Conservation (phyloP, 306 rosid species). For the Corylus avellana region DNA sequence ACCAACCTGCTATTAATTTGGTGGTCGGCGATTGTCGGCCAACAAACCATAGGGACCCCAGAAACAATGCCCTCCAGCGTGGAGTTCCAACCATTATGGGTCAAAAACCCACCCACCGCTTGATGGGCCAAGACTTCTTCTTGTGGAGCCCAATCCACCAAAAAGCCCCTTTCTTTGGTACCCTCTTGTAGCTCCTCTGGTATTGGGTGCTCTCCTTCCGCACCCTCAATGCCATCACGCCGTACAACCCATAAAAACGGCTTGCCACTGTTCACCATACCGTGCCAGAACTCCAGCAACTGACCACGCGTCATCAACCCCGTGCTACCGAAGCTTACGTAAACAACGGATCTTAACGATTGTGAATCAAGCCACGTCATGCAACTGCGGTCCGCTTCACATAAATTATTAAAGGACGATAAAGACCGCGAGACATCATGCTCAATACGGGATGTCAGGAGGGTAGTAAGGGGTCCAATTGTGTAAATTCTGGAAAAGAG, state of each 20-base stretch:
- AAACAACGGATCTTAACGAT: constrained; percentile 32
- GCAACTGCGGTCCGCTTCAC: constrained; percentile 29
- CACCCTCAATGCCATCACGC: not conserved
- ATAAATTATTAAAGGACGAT: not conserved
- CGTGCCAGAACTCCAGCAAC: constrained; percentile 44
- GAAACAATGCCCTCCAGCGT: not conserved
- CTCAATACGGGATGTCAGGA: not conserved
- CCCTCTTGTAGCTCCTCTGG: constrained; percentile 22
- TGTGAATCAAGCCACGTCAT: constrained; percentile 40
- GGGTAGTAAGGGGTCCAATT: not conserved
- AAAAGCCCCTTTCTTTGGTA: constrained; percentile 17
- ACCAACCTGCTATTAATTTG: constrained; percentile 24
- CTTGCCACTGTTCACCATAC: constrained; percentile 33
- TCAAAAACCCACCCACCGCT: constrained; percentile 36
- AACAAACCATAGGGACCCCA: constrained; percentile 23
- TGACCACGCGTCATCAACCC: not conserved
- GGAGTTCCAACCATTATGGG: constrained; percentile 21
- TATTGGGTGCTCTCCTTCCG: not conserved
- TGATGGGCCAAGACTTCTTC: constrained; percentile 34
- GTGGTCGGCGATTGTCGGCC: constrained; percentile 28
- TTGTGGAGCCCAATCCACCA: constrained; percentile 40
- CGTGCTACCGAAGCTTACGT: constrained; percentile 49
- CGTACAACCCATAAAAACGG: constrained; percentile 45
- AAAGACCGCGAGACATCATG: not conserved
- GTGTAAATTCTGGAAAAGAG: not conserved